Base-by-base conservation (phyloP, 2,329 filamentous ascomycete species). In the Alternaria ethzedia region DNA sequence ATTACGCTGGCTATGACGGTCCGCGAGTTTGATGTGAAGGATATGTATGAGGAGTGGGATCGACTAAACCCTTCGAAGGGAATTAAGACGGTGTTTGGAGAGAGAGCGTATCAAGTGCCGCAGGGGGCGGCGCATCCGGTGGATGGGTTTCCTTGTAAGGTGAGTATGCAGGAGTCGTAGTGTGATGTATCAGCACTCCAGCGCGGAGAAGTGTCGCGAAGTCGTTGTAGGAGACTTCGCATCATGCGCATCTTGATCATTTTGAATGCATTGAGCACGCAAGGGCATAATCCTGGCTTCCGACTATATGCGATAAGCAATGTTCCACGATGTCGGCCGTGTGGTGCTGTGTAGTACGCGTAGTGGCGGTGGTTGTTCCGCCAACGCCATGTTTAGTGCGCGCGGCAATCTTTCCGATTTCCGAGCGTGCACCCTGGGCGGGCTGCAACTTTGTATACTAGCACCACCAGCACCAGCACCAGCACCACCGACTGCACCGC, bases 111-210 rank as follows among this genome's bases (percentile, higher is more conserved):
- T 36, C 63, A 66, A 46, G 57, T 68, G 5, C 59, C 59, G 47
- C 59, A 63, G 23, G 68, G 67, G 13, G 64, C 61, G n/a, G 61
- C 66, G 26, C 68, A 70, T 50, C 68, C 68, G 6, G 64, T 64
- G 11, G 36, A 65, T 44, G 64, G 59, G 4, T 69, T 63, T 32
- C 66, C 84, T 66, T 87, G 87, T 78, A 65, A 65, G 21, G 54
- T 65, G 6, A 61, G 23, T 17, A 46, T 26, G 9, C 46, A 25
- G n/a, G 45, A 3, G 30, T 36, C 30, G 6, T 36, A 36, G 30
- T 36, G 13, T 15, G 5, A 13, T 36, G 30, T 15, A 15, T 15
- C 3, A 32, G 28, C 28, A 30, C 2, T 12, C 12, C 11, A 30
- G 28, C 30, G 30, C 13, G 13, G 30, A 32, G 30, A 32, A 4